Evolutionary conservation across 1,284 basidiomycete species (phyloP).

Genomic region (Malassezia vespertilionis): DNA sequence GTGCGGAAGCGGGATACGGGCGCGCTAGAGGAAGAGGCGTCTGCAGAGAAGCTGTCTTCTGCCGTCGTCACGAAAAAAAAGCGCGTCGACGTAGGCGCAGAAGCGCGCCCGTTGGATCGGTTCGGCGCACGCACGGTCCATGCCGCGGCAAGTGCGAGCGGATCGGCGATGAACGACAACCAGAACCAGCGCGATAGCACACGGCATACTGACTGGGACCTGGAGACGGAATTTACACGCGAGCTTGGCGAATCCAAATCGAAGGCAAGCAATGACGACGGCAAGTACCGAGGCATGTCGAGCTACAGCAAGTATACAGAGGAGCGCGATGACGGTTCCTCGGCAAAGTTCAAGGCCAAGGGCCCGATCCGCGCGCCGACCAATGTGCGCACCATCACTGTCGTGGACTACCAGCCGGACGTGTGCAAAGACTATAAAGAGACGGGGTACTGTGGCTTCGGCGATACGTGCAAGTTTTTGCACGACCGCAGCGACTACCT

Average conservation of each 20-base stretch:
- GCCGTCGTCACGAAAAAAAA: slow-evolving; percentile 10
- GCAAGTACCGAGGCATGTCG: slow-evolving; percentile 72
- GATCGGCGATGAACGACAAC: slow-evolving; percentile 3
- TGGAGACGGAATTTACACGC: slow-evolving; percentile 35
- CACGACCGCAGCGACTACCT: slow-evolving; percentile 63
- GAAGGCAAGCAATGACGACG: slow-evolving; percentile 56
- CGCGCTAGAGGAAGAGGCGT: neutral
- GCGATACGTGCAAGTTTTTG: slow-evolving; percentile 78
- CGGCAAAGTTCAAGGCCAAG: slow-evolving; percentile 70
- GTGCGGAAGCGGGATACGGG: slow-evolving; percentile 13
- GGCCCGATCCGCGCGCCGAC: slow-evolving; percentile 47
- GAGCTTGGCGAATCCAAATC: slow-evolving; percentile 15
- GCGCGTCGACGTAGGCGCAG: neutral
- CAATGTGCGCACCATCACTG: slow-evolving; percentile 87
- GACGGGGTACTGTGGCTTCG: slow-evolving; percentile 97
- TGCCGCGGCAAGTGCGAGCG: slow-evolving; percentile 33
- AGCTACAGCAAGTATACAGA: slow-evolving; percentile 67
- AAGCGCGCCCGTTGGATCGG: slow-evolving; percentile 49
- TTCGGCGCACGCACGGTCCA: slow-evolving; percentile 55
- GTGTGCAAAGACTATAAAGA: slow-evolving; percentile 99
- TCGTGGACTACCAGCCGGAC: slow-evolving; percentile 96
- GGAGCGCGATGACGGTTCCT: slow-evolving; percentile 58
- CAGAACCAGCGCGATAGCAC: slow-evolving; percentile 48
- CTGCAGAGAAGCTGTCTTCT: slow-evolving; percentile 1
- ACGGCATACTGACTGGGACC: slow-evolving; percentile 49